These are phyloP conservation scores for Trametes versicolor DNA, from an alignment of 1,284 basidiomycete species.

Conservation along the genomic window DNA sequence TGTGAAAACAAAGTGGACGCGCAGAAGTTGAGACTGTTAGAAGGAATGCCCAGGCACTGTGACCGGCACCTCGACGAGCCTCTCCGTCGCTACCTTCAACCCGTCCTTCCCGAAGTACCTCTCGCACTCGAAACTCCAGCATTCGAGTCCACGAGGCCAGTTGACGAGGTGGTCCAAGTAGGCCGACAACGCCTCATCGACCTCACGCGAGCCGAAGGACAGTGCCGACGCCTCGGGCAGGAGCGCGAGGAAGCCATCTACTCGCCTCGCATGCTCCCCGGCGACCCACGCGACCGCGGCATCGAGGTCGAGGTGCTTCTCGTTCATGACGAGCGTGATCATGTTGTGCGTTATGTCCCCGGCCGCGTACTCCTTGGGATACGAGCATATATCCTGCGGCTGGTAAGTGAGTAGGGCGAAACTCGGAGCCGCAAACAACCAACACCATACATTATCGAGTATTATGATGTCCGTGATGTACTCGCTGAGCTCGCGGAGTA, in stretches of 20 bases:
- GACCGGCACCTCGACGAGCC: not conserved
- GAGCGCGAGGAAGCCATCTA: conserved; percentile 27
- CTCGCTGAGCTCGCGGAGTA: conserved; percentile 37
- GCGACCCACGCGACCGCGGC: conserved; percentile 35
- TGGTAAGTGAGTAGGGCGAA: conserved; percentile 17
- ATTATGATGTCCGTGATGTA: conserved; percentile 31
- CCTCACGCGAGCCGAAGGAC: not conserved
- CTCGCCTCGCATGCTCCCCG: conserved; percentile 25
- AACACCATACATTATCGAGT: conserved; percentile 42
- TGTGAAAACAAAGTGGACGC: too few relatives aligned
- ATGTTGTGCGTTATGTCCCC: conserved; percentile 39
- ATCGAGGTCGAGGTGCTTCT: conserved; percentile 35
- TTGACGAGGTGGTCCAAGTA: conserved; percentile 43
- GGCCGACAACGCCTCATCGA: conserved; percentile 16
- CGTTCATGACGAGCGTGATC: conserved; percentile 27
- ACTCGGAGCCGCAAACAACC: too few relatives aligned
- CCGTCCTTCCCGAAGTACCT: conserved; percentile 43
- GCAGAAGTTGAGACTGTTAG: too few relatives aligned
- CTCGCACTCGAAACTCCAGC: conserved; percentile 44
- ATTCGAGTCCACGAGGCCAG: conserved; percentile 40
- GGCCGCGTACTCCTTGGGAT: conserved; percentile 39
- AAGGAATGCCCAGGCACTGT: not conserved
- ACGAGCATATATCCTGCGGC: conserved; percentile 40
- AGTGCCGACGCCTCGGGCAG: conserved; percentile 32
- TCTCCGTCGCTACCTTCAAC: not conserved